These are phyloP conservation scores for Verticillium tricorpus DNA, from an alignment of 2,329 filamentous ascomycete species.

Conservation along the genomic window DNA sequence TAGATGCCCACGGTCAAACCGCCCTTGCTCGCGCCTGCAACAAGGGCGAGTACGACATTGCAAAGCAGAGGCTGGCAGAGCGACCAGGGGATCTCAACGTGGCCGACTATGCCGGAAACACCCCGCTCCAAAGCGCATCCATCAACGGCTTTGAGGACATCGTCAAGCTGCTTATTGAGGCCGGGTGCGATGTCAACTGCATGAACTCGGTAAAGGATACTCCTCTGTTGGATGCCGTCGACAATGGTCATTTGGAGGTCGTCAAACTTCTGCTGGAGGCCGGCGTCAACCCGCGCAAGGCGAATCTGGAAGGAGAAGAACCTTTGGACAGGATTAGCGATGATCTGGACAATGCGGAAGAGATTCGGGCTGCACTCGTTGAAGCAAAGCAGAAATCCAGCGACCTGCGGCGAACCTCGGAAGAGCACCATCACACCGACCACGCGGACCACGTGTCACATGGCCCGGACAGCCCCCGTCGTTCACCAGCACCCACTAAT, in stretches of 20 bases:
- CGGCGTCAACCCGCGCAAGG: slow-evolving; percentile 85
- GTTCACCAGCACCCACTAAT: slow-evolving; percentile 44
- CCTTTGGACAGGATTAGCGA: slow-evolving; percentile 78
- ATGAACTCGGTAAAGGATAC: slow-evolving; percentile 82
- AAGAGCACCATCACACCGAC: slow-evolving; percentile 50
- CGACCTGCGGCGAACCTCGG: slow-evolving; percentile 47
- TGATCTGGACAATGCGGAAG: slow-evolving; percentile 71
- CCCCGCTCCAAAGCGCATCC: slow-evolving; percentile 87
- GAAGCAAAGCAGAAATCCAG: slow-evolving; percentile 53
- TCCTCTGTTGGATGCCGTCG: slow-evolving; percentile 90
- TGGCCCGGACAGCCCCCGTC: slow-evolving; percentile 53
- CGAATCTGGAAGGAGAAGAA: slow-evolving; percentile 89
- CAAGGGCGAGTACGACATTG: slow-evolving; percentile 74
- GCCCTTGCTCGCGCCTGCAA: slow-evolving; percentile 86
- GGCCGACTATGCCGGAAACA: slow-evolving; percentile 93
- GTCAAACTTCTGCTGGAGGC: slow-evolving; percentile 79
- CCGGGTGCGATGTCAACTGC: slow-evolving; percentile 79
- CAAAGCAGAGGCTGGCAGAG: slow-evolving; percentile 69
- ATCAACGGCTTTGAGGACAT: slow-evolving; percentile 83
- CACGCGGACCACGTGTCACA: slow-evolving; percentile 46
- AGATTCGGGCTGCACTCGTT: slow-evolving; percentile 67
- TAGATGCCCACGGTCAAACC: slow-evolving; percentile 90
- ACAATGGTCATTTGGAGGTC: slow-evolving; percentile 88
- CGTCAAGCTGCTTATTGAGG: slow-evolving; percentile 78
- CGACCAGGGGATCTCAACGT: slow-evolving; percentile 85